Conservation (phyloP, 768 basidiomycete genomes). For the Omphalotus guepiniiformis region DNA sequence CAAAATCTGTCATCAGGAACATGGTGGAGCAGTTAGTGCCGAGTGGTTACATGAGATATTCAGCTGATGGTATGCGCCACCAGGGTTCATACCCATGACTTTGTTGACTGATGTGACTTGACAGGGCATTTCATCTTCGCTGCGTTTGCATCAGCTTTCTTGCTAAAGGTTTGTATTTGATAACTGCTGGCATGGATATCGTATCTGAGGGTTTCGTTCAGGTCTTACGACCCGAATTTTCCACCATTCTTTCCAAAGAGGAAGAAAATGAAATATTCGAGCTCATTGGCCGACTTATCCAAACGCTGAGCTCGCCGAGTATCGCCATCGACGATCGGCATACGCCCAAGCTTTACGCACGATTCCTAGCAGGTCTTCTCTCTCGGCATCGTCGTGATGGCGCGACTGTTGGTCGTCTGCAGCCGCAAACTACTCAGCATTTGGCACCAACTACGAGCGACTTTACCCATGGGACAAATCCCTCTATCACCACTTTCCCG, state of each 20-base stretch:
- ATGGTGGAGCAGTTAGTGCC: conserved; percentile 65
- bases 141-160: conserved; percentile 78
- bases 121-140: conserved; percentile 74
- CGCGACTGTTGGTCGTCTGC: conserved; percentile 51
- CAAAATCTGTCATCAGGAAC: conserved; percentile 59
- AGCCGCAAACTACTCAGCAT: conserved; percentile 27
- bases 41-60: conserved; percentile 72
- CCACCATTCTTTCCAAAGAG: conserved; percentile 52
- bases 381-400: conserved; percentile 68
- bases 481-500: conserved; percentile 27
- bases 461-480: conserved; percentile 12
- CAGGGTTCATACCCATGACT: not conserved
- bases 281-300: conserved; percentile 67
- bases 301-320: conserved; percentile 63
- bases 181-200: not conserved
- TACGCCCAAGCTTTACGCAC: conserved; percentile 74
- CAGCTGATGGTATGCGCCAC: conserved; percentile 75
- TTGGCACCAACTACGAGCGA: no score
- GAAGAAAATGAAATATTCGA: conserved; percentile 71
- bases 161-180: conserved; percentile 59
- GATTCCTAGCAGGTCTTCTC: conserved; percentile 72
- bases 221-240: conserved; percentile 73
- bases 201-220: conserved; percentile 19
- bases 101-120: not conserved
- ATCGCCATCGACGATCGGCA: conserved; percentile 81